Percentiles rank a stretch among this genome's conserved stretches.
Conservation (phyloP, 805 yeast species). For the Clavispora fructus region DNA sequence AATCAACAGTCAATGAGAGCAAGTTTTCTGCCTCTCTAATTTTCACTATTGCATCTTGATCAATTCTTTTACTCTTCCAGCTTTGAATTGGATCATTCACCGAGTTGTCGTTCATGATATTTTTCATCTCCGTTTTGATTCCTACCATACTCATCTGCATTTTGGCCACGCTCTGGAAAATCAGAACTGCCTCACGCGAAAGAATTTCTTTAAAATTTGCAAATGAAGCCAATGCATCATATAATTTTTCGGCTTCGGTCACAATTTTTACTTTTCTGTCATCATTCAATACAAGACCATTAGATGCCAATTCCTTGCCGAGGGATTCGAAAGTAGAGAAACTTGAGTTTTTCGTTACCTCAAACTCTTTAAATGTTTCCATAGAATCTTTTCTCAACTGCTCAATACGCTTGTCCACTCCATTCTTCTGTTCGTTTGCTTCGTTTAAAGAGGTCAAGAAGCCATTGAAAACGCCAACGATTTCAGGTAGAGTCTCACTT, state of each 20-base stretch:
- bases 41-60: constrained; percentile 1
- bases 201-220: background rate
- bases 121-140: constrained; percentile 25
- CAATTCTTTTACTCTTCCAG: too few species aligned
- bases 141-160: constrained; percentile 35
- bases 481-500: constrained; percentile 22
- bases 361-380: constrained; percentile 18
- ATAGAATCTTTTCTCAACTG: constrained; percentile 34
- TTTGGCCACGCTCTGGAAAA: constrained; percentile 29
- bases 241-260: background rate
- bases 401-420: constrained; percentile 39
- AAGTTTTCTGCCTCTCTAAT: constrained; percentile 33
- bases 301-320: background rate
- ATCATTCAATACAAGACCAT: background rate
- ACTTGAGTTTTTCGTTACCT: background rate
- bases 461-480: constrained; percentile 25
- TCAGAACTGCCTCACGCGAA: constrained; percentile 14
- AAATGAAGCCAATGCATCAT: background rate
- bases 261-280: background rate
- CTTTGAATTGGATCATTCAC: background rate
- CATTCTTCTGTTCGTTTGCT: constrained; percentile 25
- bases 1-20: constrained; percentile 48
- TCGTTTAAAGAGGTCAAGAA: constrained; percentile 10
- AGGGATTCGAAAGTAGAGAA: background rate
- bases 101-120: constrained; percentile 5